Percentiles rank a stretch among this genome's conserved stretches.
Conservation (phyloP, 129 eudicot species). For the Saposhnikovia divaricata region DNA sequence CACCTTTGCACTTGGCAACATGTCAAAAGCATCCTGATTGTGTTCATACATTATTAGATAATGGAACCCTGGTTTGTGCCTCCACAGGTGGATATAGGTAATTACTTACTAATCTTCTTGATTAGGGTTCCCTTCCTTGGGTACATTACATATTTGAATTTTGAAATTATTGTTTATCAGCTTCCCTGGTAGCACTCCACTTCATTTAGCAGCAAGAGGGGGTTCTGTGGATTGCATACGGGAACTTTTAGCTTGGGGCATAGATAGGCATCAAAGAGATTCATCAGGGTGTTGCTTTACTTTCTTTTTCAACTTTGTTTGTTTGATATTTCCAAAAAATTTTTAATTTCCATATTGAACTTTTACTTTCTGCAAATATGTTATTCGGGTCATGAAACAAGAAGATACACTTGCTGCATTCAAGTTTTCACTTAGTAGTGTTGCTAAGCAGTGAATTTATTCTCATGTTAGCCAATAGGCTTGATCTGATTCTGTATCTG, state of each 20-base stretch:
- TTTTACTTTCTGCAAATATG: not conserved
- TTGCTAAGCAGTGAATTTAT: not conserved
- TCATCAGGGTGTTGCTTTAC: constrained; percentile 55
- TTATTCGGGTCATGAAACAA: not conserved
- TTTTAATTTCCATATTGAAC: not conserved
- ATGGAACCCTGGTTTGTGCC: constrained; percentile 94
- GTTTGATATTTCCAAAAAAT: not conserved
- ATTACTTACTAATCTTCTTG: not conserved
- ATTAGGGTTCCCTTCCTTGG: not conserved
- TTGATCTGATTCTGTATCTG: not conserved
- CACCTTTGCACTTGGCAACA: constrained; percentile 93
- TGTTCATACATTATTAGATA: constrained; percentile 68
- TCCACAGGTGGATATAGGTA: constrained; percentile 93
- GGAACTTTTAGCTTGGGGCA: constrained; percentile 95
- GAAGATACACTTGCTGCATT: not conserved
- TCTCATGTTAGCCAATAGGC: not conserved
- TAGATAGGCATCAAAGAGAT: constrained; percentile 90
- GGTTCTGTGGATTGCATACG: constrained; percentile 97
- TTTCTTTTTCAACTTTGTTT: not conserved
- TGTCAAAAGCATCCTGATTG: constrained; percentile 81
- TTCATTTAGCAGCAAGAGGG: constrained; percentile 97
- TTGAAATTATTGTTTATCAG: constrained; percentile 22
- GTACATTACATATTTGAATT: not conserved
- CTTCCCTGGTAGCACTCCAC: constrained; percentile 84
- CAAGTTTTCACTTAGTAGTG: not conserved